phyloP scores from a whole-genome alignment of 192 early-diverging fungal species.

The Coemansia sp. region DNA sequence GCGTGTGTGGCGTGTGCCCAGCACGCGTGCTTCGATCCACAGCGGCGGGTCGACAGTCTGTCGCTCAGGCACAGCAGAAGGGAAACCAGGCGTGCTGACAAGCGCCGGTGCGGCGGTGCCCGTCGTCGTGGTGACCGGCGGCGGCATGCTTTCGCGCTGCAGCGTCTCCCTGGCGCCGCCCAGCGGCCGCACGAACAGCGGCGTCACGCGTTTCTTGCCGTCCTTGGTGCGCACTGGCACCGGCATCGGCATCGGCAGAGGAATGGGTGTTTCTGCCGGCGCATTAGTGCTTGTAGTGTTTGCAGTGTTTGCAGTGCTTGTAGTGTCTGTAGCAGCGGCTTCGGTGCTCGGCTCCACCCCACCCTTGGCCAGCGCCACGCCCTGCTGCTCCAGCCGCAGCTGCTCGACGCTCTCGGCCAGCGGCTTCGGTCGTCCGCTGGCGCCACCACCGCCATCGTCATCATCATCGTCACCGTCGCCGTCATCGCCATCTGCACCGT shows the following conservation, averaged over 20 bases:
- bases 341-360: no score
- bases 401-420: constrained; percentile 63
- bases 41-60: constrained; percentile 30
- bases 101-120: background rate
- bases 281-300: constrained; percentile 1
- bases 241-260: constrained; percentile 43
- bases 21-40: constrained; percentile 31
- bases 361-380: constrained; percentile 22
- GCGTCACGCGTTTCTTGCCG: constrained; percentile 85
- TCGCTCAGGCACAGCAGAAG: background rate
- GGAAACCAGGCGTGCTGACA: background rate
- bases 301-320: constrained; percentile 3
- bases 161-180: background rate
- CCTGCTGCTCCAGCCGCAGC: constrained; percentile 63
- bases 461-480: background rate
- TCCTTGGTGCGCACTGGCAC: constrained; percentile 60
- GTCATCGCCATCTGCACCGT: background rate
- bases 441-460: constrained; percentile 48
- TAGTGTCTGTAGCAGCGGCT: background rate
- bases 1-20: constrained; percentile 18
- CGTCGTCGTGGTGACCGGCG: background rate
- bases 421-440: constrained; percentile 37
- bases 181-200: constrained; percentile 56
- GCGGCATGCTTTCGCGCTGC: background rate
- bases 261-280: constrained; percentile 5